phyloP scores from a whole-genome alignment of 306 rosid genomes.

The Luffa aegyptiaca region DNA sequence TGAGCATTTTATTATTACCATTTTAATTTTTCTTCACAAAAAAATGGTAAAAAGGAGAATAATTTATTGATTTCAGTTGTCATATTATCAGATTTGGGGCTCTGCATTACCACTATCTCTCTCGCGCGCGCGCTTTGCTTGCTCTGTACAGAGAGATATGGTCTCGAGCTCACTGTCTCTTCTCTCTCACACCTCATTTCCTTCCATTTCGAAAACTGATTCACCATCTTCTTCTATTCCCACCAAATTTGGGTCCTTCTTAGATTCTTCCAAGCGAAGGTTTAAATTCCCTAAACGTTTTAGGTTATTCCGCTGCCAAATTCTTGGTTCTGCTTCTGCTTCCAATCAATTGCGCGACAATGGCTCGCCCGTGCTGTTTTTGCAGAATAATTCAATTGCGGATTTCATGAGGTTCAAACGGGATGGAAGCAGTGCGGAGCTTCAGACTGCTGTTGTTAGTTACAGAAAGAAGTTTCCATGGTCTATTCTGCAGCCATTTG shows the following conservation, averaged over 20 bases:
- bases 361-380: slow-evolving; percentile 61
- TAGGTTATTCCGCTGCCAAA: slow-evolving; percentile 14
- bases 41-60: neutral
- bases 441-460: slow-evolving; percentile 82
- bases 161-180: slow-evolving; percentile 38
- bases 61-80: neutral
- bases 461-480: slow-evolving; percentile 80
- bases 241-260: slow-evolving; percentile 21
- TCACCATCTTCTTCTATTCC: slow-evolving; percentile 24
- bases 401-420: slow-evolving; percentile 85
- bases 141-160: slow-evolving; percentile 20
- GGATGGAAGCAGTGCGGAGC: slow-evolving; percentile 45
- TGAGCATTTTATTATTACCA: too few species aligned
- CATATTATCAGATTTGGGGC: neutral
- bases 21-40: neutral
- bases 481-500: slow-evolving; percentile 66
- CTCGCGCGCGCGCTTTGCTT: neutral
- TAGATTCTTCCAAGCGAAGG: slow-evolving; percentile 18
- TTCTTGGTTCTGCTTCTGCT: slow-evolving; percentile 15
- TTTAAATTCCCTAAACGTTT: slow-evolving; percentile 17
- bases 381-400: slow-evolving; percentile 53
- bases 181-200: slow-evolving; percentile 39
- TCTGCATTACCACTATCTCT: slow-evolving; percentile 1
- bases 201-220: slow-evolving; percentile 33
- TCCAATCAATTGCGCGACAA: slow-evolving; percentile 30